Base-by-base conservation (phyloP, 192 early-diverging fungal species). In the Rhizoclosmatium sp. region DNA sequence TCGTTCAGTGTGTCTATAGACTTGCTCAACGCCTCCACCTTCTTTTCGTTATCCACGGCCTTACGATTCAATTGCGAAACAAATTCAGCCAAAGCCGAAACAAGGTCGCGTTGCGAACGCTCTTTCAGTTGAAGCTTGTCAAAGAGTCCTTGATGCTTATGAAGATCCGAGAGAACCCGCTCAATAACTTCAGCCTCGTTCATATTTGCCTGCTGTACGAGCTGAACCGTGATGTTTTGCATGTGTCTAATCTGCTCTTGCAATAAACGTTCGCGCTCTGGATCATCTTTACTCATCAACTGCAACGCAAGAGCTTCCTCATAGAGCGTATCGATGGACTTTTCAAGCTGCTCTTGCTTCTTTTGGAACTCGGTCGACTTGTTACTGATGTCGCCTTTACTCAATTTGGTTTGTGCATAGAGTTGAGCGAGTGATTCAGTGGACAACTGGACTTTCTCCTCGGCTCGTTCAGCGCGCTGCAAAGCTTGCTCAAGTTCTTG, bases 1-100 rank as follows among this genome's bases (percentile, higher is more conserved):
- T 51, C 21, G 39, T 75, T 75, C 4, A 80, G 64, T 4, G 79
- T 80, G 45, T 80, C 79, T 9, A 80, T 65, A 23, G 79, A 80
- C 45, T 65, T 65, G n/a, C 41, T 41, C 59, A 80, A 48, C 23
- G 42, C 49, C 39, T 71, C 41, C 41, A 45, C 65, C 64, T 61
- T 54, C 65, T 75, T 67, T 47, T 75, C 62, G 10, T 39, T 56
- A 47, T 68, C 66, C 4, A 46, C 42, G 42, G 65, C 71, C 59
- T 80, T 76, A 5, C 65, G n/a, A 16, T 67, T 65, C 12, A 76
- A 47, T n/a, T 62, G 48, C 16, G 16, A 2, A 19, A 76, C 61
- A 76, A 76, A 40, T 12, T 54, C 7, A 4, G 75, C n/a, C 14
- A 76, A 45, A 1, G 64, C 61, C 7, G 40, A 10, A 3, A 66